phyloP scores from a whole-genome alignment of 805 yeast genomes.

The Sporopachydermia lactativora region DNA sequence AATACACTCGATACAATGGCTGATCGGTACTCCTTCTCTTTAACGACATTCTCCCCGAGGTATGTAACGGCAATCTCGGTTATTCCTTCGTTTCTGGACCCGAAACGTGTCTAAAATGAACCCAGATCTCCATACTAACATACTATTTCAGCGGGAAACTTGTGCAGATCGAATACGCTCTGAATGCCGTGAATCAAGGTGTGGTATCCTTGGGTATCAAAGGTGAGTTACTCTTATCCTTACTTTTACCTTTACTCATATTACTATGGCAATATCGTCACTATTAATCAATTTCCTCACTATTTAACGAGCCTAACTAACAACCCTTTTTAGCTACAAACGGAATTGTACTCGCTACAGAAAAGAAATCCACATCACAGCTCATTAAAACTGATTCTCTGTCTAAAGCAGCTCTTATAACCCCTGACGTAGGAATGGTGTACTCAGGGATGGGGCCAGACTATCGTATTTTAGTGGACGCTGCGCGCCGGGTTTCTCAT shows the following conservation, averaged over 20 bases:
- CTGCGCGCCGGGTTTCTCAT: constrained; percentile 87
- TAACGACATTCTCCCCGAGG: constrained; percentile 96
- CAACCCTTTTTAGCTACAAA: constrained; percentile 52
- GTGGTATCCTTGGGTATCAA: constrained; percentile 91
- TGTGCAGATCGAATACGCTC: constrained; percentile 94
- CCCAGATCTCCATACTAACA: no score
- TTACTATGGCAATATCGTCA: no score
- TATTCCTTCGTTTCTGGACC: background rate
- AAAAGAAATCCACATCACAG: constrained; percentile 73
- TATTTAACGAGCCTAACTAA: background rate
- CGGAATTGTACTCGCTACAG: constrained; percentile 95
- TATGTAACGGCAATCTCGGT: constrained; percentile 25
- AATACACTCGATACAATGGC: no score
- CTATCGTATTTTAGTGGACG: constrained; percentile 85
- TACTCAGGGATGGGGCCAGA: constrained; percentile 99
- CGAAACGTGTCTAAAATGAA: no score
- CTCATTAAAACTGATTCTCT: constrained; percentile 62
- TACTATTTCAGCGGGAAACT: constrained; percentile 91
- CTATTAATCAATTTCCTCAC: no score
- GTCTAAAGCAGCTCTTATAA: constrained; percentile 65
- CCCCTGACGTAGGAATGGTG: constrained; percentile 94
- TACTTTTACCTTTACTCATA: background rate
- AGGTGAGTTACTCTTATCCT: constrained; percentile 13
- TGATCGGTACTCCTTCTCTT: constrained; percentile 93
- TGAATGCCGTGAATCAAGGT: constrained; percentile 96